Evolutionary conservation across 148 eudicot genomes (phyloP).

Genomic region (Spergularia marina): DNA sequence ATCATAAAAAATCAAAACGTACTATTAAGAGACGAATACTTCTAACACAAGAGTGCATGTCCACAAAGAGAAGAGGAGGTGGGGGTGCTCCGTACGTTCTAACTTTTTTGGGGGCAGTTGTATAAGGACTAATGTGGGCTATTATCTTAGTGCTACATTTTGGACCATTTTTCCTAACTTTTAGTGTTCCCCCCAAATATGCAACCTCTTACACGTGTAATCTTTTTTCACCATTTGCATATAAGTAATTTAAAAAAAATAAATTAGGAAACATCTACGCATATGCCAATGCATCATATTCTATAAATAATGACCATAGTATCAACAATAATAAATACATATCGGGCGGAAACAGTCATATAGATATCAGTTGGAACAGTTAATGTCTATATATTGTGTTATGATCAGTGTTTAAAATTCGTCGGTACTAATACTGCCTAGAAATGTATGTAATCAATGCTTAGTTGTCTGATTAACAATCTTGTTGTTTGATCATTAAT

Average conservation of each 20-base stretch:
- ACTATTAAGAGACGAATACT: too few species aligned
- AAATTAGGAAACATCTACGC: background rate
- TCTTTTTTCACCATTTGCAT: background rate
- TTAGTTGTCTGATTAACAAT: too few species aligned
- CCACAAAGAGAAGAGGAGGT: background rate
- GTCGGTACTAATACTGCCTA: too few species aligned
- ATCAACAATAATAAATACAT: too few species aligned
- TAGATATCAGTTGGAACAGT: too few species aligned
- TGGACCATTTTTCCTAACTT: constrained; percentile 16
- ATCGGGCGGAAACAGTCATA: too few species aligned
- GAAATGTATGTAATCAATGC: too few species aligned
- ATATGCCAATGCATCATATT: background rate
- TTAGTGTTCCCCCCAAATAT: background rate
- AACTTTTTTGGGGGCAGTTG: background rate
- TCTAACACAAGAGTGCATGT: background rate
- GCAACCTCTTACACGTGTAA: constrained; percentile 25
- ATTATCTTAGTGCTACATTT: background rate
- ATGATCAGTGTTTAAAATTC: too few species aligned
- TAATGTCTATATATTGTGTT: too few species aligned
- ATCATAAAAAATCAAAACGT: background rate
- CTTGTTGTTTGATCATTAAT: background rate
- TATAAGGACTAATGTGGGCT: constrained; percentile 14
- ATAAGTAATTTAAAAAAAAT: background rate
- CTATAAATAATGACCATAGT: too few species aligned
- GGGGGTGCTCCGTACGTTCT: constrained; percentile 12